These are phyloP conservation scores for Trichoderma gamsii DNA, from an alignment of 495 filamentous ascomycete species.

Conservation along the genomic window DNA sequence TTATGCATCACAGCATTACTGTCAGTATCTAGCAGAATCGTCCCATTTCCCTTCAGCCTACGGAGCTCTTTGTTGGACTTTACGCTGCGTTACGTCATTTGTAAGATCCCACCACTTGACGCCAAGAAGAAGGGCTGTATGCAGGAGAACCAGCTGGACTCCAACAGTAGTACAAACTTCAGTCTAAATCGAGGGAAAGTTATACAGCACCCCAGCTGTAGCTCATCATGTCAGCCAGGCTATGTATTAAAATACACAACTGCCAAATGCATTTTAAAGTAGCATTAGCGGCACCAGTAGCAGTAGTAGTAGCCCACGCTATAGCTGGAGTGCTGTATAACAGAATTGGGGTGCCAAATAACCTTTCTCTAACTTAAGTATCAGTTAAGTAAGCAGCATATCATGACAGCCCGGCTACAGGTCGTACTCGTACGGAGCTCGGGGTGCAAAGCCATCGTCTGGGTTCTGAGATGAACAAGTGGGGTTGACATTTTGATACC, in stretches of 20 bases:
- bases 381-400: not conserved
- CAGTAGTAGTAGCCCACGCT: too few relatives aligned
- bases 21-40: not conserved
- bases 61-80: not conserved
- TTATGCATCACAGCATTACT: not conserved
- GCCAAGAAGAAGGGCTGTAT: not conserved
- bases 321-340: too few relatives aligned
- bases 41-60: not conserved
- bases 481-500: not conserved
- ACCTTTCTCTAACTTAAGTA: too few relatives aligned
- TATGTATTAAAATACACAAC: too few relatives aligned
- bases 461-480: slow-evolving; percentile 2
- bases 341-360: too few relatives aligned
- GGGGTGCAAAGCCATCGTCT: not conserved
- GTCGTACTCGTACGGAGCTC: not conserved
- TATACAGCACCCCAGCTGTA: too few relatives aligned
- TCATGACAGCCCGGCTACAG: not conserved
- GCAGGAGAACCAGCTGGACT: too few relatives aligned
- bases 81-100: slow-evolving; percentile 1
- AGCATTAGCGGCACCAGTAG: too few relatives aligned
- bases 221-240: too few relatives aligned
- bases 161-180: too few relatives aligned
- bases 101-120: not conserved
- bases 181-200: too few relatives aligned
- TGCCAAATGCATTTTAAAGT: too few relatives aligned